Evolutionary conservation across 768 basidiomycete species (phyloP).

Genomic region (Hericium alpestre): DNA sequence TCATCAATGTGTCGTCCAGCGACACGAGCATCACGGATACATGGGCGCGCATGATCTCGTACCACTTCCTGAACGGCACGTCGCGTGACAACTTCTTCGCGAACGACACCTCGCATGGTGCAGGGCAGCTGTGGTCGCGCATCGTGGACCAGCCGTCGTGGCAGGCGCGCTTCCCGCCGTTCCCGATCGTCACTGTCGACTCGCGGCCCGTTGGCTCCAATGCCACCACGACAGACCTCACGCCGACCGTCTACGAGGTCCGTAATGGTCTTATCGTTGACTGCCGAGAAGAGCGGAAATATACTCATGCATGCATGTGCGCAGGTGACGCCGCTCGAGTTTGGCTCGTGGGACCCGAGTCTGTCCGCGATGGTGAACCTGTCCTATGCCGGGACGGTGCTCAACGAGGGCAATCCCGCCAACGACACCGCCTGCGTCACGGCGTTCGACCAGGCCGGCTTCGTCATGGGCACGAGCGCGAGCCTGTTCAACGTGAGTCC

Average conservation of each 20-base stretch:
- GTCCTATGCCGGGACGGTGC: conserved; percentile 51
- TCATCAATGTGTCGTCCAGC: conserved; percentile 21
- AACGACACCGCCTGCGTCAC: conserved; percentile 54
- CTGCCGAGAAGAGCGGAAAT: not conserved
- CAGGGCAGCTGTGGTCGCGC: conserved; percentile 60
- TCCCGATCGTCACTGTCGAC: conserved; percentile 56
- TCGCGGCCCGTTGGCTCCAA: conserved; percentile 39
- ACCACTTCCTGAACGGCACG: conserved; percentile 67
- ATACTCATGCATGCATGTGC: not conserved
- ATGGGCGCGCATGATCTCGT: conserved; percentile 56
- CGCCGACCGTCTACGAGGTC: conserved; percentile 51
- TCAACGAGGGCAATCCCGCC: conserved; percentile 44
- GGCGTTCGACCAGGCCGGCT: conserved; percentile 66
- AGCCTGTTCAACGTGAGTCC: conserved; percentile 50
- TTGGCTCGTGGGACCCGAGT: conserved; percentile 65
- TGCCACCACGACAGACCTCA: conserved; percentile 26
- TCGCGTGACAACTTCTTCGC: conserved; percentile 48
- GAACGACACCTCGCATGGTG: conserved; percentile 50
- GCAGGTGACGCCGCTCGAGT: conserved; percentile 53
- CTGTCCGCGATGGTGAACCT: conserved; percentile 62
- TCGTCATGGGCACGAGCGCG: conserved; percentile 67
- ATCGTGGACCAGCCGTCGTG: conserved; percentile 43
- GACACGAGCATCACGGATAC: conserved; percentile 57
- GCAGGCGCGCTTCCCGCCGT: conserved; percentile 40
- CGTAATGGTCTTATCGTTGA: conserved; percentile 4